Evolutionary conservation across 805 yeast genomes (phyloP).

Genomic region (Millerozyma miso): DNA sequence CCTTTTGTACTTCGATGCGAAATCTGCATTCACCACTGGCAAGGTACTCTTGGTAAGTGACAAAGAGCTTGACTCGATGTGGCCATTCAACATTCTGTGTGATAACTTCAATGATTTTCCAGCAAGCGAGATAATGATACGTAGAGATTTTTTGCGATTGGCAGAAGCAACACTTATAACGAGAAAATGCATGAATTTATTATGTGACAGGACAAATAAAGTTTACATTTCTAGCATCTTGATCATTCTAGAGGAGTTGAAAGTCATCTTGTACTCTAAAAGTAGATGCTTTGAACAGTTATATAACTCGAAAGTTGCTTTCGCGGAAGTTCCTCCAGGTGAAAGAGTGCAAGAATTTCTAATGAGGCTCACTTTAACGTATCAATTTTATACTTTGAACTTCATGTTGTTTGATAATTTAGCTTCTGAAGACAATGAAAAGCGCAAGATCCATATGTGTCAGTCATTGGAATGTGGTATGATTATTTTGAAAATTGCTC

Average conservation of each 20-base stretch:
- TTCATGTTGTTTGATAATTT: no score
- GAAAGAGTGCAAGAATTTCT: conserved; percentile 7
- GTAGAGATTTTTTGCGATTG: no score
- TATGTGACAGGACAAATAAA: no score
- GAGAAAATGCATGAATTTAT: no score
- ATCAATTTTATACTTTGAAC: conserved; percentile 1
- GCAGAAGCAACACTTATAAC: no score
- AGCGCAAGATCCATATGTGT: no score
- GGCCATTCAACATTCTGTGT: no score
- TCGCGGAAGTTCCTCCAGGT: background rate
- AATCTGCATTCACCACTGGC: conserved; percentile 3
- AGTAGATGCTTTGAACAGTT: background rate
- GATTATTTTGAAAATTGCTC: conserved; percentile 2
- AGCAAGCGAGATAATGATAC: no score
- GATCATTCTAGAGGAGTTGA: conserved; percentile 4
- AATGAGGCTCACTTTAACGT: conserved; percentile 3
- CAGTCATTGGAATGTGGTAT: conserved; percentile 4
- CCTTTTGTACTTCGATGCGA: conserved; percentile 6
- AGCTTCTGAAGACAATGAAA: no score
- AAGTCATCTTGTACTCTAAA: background rate
- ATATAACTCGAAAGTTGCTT: background rate
- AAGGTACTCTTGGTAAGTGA: background rate
- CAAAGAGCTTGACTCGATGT: no score
- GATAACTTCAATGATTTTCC: no score
- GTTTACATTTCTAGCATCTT: no score